These are phyloP conservation scores for Candida tunisiensis DNA, from an alignment of 1,139 yeast genomes.

Conservation along the genomic window DNA sequence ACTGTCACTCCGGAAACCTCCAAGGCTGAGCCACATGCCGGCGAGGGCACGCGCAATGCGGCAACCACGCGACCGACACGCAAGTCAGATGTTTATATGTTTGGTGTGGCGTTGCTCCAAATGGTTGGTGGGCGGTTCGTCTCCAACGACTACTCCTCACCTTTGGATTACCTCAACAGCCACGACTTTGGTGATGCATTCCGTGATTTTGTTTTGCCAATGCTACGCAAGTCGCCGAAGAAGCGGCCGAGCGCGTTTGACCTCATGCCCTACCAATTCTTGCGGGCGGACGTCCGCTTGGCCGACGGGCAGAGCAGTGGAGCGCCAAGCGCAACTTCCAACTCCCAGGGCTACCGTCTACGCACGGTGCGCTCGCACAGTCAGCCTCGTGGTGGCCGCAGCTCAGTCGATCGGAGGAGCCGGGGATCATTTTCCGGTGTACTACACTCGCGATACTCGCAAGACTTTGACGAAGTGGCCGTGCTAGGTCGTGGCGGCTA, in stretches of 20 bases:
- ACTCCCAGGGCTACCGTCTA: too few species aligned
- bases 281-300: slow-evolving; percentile 34
- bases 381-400: too few species aligned
- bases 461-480: slow-evolving; percentile 89
- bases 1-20: too few species aligned
- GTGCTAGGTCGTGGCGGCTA: slow-evolving; percentile 90
- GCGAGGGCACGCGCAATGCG: too few species aligned
- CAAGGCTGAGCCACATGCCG: too few species aligned
- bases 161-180: slow-evolving; percentile 40
- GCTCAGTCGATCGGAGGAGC: too few species aligned
- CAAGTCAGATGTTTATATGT: slow-evolving; percentile 85
- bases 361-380: too few species aligned
- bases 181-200: slow-evolving; percentile 37
- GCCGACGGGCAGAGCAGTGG: too few species aligned
- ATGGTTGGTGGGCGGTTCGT: slow-evolving; percentile 51
- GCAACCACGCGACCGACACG: slow-evolving; percentile 31
- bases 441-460: slow-evolving; percentile 39
- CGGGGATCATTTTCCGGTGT: too few species aligned
- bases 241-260: slow-evolving; percentile 75
- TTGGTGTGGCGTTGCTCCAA: slow-evolving; percentile 66
- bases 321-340: too few species aligned
- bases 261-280: slow-evolving; percentile 62
- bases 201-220: slow-evolving; percentile 45
- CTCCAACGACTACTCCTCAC: slow-evolving; percentile 35
- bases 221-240: slow-evolving; percentile 49